Conservation (phyloP, 2,329 filamentous ascomycete genomes). For the Calonectria multiphialidica region DNA sequence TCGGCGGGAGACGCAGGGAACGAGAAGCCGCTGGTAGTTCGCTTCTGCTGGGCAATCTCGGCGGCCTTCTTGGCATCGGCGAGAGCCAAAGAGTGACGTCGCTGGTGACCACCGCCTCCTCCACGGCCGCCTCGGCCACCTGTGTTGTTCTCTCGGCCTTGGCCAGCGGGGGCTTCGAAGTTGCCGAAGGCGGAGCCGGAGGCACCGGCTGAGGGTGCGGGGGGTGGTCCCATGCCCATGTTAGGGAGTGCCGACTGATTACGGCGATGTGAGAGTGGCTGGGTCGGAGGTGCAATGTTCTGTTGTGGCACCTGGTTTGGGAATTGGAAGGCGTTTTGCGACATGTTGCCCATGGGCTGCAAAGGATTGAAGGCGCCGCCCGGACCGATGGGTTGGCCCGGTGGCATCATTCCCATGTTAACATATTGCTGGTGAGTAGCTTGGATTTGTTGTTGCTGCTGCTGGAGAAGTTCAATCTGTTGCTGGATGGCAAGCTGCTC, state of each 20-base stretch:
- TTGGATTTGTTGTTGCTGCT: slow-evolving; percentile 98
- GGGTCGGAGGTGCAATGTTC: slow-evolving; percentile 81
- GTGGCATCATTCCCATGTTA: slow-evolving; percentile 94
- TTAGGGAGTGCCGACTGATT: slow-evolving; percentile 97
- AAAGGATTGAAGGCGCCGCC: slow-evolving; percentile 80
- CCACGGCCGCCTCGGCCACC: slow-evolving; percentile 78
- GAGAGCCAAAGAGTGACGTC: slow-evolving; percentile 93
- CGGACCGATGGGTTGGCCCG: slow-evolving; percentile 80
- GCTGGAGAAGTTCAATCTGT: slow-evolving; percentile 96
- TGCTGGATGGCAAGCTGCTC: slow-evolving; percentile 98
- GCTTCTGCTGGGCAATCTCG: slow-evolving; percentile 95
- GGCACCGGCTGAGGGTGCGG: slow-evolving; percentile 91
- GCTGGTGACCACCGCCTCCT: slow-evolving; percentile 84
- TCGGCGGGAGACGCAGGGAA: slow-evolving; percentile 82
- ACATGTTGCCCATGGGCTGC: slow-evolving; percentile 84
- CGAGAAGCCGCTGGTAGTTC: slow-evolving; percentile 93
- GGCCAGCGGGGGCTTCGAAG: slow-evolving; percentile 71
- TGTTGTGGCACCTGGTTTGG: slow-evolving; percentile 81
- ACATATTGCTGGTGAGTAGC: slow-evolving; percentile 97
- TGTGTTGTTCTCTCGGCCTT: slow-evolving; percentile 52
- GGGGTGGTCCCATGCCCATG: slow-evolving; percentile 88
- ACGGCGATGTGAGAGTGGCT: slow-evolving; percentile 90
- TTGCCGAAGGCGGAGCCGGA: slow-evolving; percentile 84
- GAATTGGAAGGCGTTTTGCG: slow-evolving; percentile 91
- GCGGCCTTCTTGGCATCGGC: slow-evolving; percentile 98